Evolutionary conservation across 768 basidiomycete species (phyloP).

Genomic region (Macrocybe gigantea): DNA sequence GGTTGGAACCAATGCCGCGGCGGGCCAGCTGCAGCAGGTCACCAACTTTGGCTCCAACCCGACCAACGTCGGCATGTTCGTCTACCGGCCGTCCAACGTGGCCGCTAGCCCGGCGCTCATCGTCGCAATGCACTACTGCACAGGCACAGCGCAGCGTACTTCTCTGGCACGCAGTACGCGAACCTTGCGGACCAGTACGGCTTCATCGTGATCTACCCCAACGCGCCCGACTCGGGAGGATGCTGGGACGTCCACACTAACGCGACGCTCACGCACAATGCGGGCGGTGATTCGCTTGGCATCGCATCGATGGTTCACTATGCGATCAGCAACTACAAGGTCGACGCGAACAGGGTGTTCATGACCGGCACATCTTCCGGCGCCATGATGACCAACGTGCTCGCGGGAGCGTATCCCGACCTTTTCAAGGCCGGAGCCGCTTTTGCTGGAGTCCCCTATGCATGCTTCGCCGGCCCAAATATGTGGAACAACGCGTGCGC

Average conservation of each 20-base stretch:
- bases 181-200: conserved; percentile 42
- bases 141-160: conserved; percentile 48
- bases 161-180: conserved; percentile 41
- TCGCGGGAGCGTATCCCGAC: conserved; percentile 49
- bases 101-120: conserved; percentile 37
- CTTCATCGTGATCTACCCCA: conserved; percentile 47
- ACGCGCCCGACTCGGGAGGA: conserved; percentile 34
- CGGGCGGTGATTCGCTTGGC: conserved; percentile 47
- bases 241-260: conserved; percentile 51
- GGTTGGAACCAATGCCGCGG: conserved; percentile 18
- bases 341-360: conserved; percentile 42
- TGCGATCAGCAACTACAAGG: conserved; percentile 41
- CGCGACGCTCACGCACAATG: conserved; percentile 48
- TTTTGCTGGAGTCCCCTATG: conserved; percentile 49
- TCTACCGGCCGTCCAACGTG: conserved; percentile 35
- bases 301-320: conserved; percentile 43
- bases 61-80: conserved; percentile 42
- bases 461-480: conserved; percentile 44
- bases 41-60: conserved; percentile 48
- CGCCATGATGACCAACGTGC: conserved; percentile 57
- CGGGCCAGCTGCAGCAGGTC: conserved; percentile 30
- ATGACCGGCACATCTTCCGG: conserved; percentile 48
- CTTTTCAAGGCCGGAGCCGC: conserved; percentile 42
- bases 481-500: conserved; percentile 46
- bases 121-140: conserved; percentile 49